Evolutionary conservation across 179 eudicot genomes (phyloP).

Genomic region (Vitellaria paradoxa): DNA sequence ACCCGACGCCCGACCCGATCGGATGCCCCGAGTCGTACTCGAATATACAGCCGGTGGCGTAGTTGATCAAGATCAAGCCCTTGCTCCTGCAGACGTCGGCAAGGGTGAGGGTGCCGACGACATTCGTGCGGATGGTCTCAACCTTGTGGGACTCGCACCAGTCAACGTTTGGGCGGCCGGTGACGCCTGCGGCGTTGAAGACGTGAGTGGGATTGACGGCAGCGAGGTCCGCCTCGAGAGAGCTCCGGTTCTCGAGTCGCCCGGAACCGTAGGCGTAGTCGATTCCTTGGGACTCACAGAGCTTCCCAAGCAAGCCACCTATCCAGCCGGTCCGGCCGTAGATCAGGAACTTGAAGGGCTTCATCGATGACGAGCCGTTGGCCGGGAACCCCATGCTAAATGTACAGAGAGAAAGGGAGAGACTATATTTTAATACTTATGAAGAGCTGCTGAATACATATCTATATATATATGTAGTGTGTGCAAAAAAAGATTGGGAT

Average conservation of each 20-base stretch:
- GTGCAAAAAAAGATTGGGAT: no score
- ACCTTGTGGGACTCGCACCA: slow-evolving; percentile 80
- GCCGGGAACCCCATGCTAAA: slow-evolving; percentile 18
- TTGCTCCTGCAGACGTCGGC: slow-evolving; percentile 63
- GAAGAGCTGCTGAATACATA: no score
- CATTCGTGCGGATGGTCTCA: slow-evolving; percentile 70
- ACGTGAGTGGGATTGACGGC: slow-evolving; percentile 22
- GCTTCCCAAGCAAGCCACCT: slow-evolving; percentile 53
- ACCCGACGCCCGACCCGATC: slow-evolving; percentile 63
- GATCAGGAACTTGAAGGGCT: slow-evolving; percentile 50
- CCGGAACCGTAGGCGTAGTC: slow-evolving; percentile 42
- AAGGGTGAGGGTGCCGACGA: slow-evolving; percentile 63
- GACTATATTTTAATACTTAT: no score
- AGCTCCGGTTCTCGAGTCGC: slow-evolving; percentile 48
- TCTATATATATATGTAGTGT: no score
- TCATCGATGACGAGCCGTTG: slow-evolving; percentile 14
- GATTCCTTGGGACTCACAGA: slow-evolving; percentile 44
- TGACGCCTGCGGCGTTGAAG: slow-evolving; percentile 36
- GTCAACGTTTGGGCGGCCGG: slow-evolving; percentile 65
- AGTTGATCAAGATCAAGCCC: slow-evolving; percentile 48
- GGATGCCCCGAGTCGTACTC: slow-evolving; percentile 65
- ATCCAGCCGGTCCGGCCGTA: slow-evolving; percentile 73
- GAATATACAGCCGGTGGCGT: slow-evolving; percentile 78
- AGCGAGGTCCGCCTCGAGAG: slow-evolving; percentile 19
- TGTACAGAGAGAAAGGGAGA: no score